Base-by-base conservation (phyloP, 2,329 filamentous ascomycete genomes). In the Hortaea werneckii region DNA sequence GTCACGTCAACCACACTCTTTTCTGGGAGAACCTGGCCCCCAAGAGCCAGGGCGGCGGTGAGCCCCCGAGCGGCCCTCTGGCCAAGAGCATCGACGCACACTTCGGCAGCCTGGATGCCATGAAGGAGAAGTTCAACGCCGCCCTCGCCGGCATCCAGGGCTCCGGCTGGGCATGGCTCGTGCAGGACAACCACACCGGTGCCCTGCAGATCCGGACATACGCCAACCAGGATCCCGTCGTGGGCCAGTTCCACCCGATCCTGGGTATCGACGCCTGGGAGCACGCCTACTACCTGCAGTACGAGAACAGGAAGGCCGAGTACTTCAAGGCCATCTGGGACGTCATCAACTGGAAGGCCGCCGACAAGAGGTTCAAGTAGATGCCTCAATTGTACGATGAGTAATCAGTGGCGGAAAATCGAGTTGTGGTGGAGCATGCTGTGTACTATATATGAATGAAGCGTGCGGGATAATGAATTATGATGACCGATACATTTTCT, bases 321-420 rank as follows among this genome's bases (percentile, higher is more conserved):
- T 95, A 95, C 76, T 95, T 95, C 70, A 78, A 78, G 60, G 87
- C 87, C 48, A 84, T 95, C 65, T 95, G 89, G 89, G 86, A 94
- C 57, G 88, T 95, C 42, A 74, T 95, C 67, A 95, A 95, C 80
- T 95, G 89, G 89, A 87, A 88, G 78, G 79, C 84, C 29, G 89
- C 87, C 26, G 60, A 62, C 51, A 59, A 61, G 57, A 55, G 60
- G 46, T 58, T 62, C 51, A 56, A 62, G 58, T 63, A 55, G 49
- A 54, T 20, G 2, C 20, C 20, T 20, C 20, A 20, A 20, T 29
- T 27, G 29, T 20, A 13, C 10, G 40, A 41, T 9, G 3, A 13
- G 13, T 41, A 27, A 2, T 28, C 20, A n/a, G 20, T n/a, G 5
- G 37, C 20, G 9, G 10, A 20, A n/a, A 5, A 8, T 39, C 10